Evolutionary conservation across 2,329 filamentous ascomycete genomes (phyloP).

Genomic region (Fusarium dimerum): DNA sequence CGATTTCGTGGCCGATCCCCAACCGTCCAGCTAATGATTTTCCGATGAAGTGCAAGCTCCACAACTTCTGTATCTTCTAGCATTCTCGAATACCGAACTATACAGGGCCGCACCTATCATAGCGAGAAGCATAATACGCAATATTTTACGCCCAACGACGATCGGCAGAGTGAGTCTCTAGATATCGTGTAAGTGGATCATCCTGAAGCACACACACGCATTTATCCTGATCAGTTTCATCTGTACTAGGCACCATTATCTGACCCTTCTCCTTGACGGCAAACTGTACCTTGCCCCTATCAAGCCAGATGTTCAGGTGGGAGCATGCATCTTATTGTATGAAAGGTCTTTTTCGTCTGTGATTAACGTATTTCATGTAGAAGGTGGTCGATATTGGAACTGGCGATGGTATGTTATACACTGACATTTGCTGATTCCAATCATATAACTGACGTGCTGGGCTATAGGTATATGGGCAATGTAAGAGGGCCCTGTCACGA

Average conservation of each 20-base stretch:
- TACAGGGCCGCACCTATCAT: conserved; percentile 6
- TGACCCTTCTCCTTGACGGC: conserved; percentile 1
- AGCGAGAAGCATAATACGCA: conserved; percentile 7
- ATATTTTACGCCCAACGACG: conserved; percentile 8
- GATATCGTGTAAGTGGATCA: conserved; percentile 3
- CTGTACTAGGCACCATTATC: conserved; percentile 1
- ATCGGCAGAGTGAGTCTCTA: conserved; percentile 5
- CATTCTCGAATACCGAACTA: conserved; percentile 7
- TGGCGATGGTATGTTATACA: not conserved
- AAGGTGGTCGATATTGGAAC: conserved; percentile 3
- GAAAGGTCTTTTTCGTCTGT: not conserved
- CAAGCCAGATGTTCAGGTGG: conserved; percentile 1
- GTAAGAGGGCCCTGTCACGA: not conserved
- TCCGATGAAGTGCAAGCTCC: conserved; percentile 4
- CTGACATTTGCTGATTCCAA: not conserved
- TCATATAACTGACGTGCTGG: not conserved
- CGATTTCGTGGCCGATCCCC: not conserved
- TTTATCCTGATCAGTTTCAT: not conserved
- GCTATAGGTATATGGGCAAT: conserved; percentile 4
- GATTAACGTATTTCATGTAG: not conserved
- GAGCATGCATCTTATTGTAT: not conserved
- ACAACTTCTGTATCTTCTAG: conserved; percentile 3
- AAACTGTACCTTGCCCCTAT: conserved; percentile 2
- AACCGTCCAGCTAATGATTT: not conserved
- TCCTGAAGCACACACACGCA: not conserved